A percentile compares a stretch with the other conserved stretches of the same genome.
Evolutionary conservation across 768 basidiomycete genomes (phyloP).

Genomic region (Saitozyma podzolica): DNA sequence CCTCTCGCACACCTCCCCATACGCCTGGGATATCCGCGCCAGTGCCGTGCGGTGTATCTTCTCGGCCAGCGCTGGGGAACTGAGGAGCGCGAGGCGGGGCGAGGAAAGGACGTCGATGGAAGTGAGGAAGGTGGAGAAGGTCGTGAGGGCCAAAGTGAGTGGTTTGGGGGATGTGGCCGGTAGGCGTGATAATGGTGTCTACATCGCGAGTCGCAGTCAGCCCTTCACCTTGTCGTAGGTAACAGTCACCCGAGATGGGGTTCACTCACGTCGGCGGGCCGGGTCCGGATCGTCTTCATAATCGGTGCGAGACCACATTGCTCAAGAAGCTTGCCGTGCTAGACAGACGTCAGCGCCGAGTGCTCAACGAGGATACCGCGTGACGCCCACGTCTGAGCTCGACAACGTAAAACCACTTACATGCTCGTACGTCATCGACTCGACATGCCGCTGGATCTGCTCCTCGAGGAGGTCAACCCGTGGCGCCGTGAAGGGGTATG

Average conservation of each 20-base stretch:
- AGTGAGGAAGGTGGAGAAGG: constrained; percentile 82
- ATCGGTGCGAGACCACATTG: constrained; percentile 56
- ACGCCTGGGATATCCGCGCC: constrained; percentile 66
- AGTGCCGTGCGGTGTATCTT: constrained; percentile 77
- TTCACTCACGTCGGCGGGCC: constrained; percentile 51
- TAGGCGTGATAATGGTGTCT: constrained; percentile 75
- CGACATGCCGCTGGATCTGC: constrained; percentile 65
- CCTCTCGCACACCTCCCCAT: constrained; percentile 71
- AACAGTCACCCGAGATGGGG: neutral
- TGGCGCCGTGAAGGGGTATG: constrained; percentile 40
- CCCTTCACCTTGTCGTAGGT: neutral
- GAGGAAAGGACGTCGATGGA: constrained; percentile 72
- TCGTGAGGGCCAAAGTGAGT: constrained; percentile 62
- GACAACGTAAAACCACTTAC: constrained; percentile 57
- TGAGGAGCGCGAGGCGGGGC: constrained; percentile 72
- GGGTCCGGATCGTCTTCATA: constrained; percentile 50
- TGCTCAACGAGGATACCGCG: neutral
- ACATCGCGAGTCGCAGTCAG: constrained; percentile 5
- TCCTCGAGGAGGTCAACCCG: constrained; percentile 62
- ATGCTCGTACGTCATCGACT: constrained; percentile 74
- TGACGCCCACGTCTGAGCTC: neutral
- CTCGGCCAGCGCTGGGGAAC: constrained; percentile 65
- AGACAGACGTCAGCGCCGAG: neutral
- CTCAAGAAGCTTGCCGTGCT: constrained; percentile 54
- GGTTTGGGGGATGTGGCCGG: constrained; percentile 66